A percentile compares a stretch with the other conserved stretches of the same genome.
phyloP scores from a whole-genome alignment of 768 basidiomycete genomes.

The Kwoniella newhampshirensis region DNA sequence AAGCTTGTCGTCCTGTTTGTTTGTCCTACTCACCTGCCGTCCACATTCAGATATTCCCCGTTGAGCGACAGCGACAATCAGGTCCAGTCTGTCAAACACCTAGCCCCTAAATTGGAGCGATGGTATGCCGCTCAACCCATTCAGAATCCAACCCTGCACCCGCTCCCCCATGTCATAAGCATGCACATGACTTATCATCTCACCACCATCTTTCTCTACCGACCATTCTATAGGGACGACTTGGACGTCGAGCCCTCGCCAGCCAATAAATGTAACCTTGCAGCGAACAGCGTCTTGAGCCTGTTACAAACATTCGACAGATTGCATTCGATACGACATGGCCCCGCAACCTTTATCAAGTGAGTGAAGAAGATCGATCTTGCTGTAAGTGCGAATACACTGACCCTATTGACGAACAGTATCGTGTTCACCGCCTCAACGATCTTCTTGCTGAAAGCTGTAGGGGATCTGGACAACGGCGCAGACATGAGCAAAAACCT shows the following conservation, averaged over 20 bases:
- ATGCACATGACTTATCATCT: conserved; percentile 26
- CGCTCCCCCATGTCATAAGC: conserved; percentile 20
- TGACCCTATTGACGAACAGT: not conserved
- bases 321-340: not conserved
- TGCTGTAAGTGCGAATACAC: not conserved
- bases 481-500: not conserved
- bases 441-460: conserved; percentile 3
- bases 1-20: not conserved
- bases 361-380: not conserved
- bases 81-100: not conserved
- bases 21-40: not conserved
- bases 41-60: conserved; percentile 15
- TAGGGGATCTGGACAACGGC: not conserved
- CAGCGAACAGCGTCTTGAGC: conserved; percentile 14
- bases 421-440: conserved; percentile 1
- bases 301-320: conserved; percentile 4
- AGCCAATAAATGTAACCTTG: conserved; percentile 19
- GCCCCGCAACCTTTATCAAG: conserved; percentile 1
- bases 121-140: conserved; percentile 18
- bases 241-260: not conserved
- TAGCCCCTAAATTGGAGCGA: conserved; percentile 12
- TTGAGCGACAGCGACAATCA: not conserved
- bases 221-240: conserved; percentile 21
- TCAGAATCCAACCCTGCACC: conserved; percentile 9
- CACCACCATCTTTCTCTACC: conserved; percentile 20